Base-by-base conservation (phyloP, 495 filamentous ascomycete genomes). In the Penicillium goetzii region DNA sequence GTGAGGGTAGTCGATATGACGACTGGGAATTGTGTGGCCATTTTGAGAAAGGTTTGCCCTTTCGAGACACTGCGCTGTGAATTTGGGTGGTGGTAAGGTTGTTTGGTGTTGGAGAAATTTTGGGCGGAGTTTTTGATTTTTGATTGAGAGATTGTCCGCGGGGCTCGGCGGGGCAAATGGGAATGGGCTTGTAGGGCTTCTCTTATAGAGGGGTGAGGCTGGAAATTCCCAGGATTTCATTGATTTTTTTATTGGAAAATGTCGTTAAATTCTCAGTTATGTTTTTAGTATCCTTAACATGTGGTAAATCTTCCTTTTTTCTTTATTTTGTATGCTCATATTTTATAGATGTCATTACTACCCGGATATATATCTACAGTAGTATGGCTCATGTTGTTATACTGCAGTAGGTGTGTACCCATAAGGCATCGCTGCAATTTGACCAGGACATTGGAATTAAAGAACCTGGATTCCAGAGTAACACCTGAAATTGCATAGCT, bases 11-110 rank as follows among this genome's bases (percentile, higher is more conserved):
- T 77, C 47, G 57, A 58, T 11, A 80, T 62, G 11, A 74, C 57
- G 19, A 65, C 49, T 14, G 72, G 41, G n/a, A 82, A 68, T 68
- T 75, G 72, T 61, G 70, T 65, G 0, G 80, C 73, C 80, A 81
- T 82, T 69, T 63, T 76, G 59, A 58, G 43, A 8, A 63, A 50
- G 36, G 26, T 26, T 45, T 8, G 47, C 19, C 47, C 21, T 0
- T 6, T 21, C 14, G 23, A 32, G 19, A 43, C 33, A 45, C 28
- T 59, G 49, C 3, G 45, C 56, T 14, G 33, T 32, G 26, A 28
- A 30, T 50, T 26, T n/a, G n/a, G n/a, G n/a, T 23, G 11, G 34
- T 38, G 38, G 30, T 30, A n/a, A n/a, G 58, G 52, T 55, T 61
- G 62, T 58, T 53, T 28, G 50, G 15, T n/a, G 30, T 2, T 54